These are phyloP conservation scores for Termitomyces sp. DNA, from an alignment of 768 basidiomycete genomes.

Conservation along the genomic window DNA sequence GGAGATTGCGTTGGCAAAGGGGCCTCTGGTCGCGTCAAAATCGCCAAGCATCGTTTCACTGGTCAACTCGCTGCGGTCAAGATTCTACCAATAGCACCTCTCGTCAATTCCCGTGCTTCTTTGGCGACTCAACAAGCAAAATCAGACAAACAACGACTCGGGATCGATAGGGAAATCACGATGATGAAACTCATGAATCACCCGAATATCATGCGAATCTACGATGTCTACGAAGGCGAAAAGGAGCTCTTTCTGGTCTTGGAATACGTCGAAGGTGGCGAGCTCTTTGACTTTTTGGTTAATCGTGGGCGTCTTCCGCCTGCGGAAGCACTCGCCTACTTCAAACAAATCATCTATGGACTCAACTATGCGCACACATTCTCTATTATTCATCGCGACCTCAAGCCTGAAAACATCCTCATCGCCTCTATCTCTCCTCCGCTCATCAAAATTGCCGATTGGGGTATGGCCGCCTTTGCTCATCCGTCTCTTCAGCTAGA, in stretches of 20 bases:
- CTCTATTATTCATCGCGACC: constrained; percentile 96
- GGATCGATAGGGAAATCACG: constrained; percentile 92
- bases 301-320: constrained; percentile 80
- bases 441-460: constrained; percentile 94
- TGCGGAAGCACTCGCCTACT: constrained; percentile 84
- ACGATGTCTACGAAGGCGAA: constrained; percentile 93
- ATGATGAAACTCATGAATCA: constrained; percentile 99
- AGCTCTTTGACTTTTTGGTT: constrained; percentile 95
- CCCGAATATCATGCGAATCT: constrained; percentile 93
- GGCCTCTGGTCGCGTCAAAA: constrained; percentile 91
- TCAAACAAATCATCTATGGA: constrained; percentile 94
- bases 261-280: constrained; percentile 95
- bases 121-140: constrained; percentile 65
- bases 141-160: constrained; percentile 78
- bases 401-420: constrained; percentile 97
- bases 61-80: constrained; percentile 95
- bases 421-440: constrained; percentile 80
- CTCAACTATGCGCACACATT: constrained; percentile 97
- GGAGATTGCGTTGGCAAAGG: constrained; percentile 95
- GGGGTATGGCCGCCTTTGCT: constrained; percentile 98
- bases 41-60: constrained; percentile 82
- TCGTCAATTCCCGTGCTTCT: constrained; percentile 71
- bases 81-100: constrained; percentile 83
- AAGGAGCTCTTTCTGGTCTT: constrained; percentile 90
- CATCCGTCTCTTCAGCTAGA: constrained; percentile 82